Evolutionary conservation across 305 asterid species (phyloP).

Genomic region (Euphrasia arctica): DNA sequence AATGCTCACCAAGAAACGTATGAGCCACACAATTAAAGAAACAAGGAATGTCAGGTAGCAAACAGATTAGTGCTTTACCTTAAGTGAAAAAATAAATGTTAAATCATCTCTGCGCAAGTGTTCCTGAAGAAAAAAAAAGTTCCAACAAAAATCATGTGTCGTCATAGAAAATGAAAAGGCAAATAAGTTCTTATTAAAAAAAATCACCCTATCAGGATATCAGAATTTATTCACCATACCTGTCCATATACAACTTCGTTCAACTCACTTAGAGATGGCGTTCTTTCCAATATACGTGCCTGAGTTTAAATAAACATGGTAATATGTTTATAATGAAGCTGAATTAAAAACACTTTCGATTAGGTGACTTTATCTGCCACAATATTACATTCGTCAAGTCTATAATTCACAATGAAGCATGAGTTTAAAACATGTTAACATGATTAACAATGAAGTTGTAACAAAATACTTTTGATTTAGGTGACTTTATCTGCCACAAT

Average conservation of each 20-base stretch:
- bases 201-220: no score
- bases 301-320: conserved; percentile 35
- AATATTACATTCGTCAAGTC: no score
- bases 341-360: conserved; percentile 6
- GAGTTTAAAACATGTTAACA: conserved; percentile 10
- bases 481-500: conserved; percentile 10
- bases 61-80: conserved; percentile 44
- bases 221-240: conserved; percentile 39
- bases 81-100: conserved; percentile 80
- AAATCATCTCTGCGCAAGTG: conserved; percentile 86
- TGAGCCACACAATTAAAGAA: conserved; percentile 15
- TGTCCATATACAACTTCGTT: conserved; percentile 89
- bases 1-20: conserved; percentile 4
- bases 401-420: no score
- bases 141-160: conserved; percentile 24
- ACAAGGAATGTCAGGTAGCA: conserved; percentile 14
- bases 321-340: not conserved
- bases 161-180: conserved; percentile 19
- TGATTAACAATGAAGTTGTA: conserved; percentile 1
- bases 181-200: not conserved
- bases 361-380: not conserved
- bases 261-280: conserved; percentile 88
- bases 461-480: not conserved
- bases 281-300: conserved; percentile 82
- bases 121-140: conserved; percentile 55